phyloP scores from a whole-genome alignment of 2,329 filamentous ascomycete species.

The Malbranchea zuffiana region DNA sequence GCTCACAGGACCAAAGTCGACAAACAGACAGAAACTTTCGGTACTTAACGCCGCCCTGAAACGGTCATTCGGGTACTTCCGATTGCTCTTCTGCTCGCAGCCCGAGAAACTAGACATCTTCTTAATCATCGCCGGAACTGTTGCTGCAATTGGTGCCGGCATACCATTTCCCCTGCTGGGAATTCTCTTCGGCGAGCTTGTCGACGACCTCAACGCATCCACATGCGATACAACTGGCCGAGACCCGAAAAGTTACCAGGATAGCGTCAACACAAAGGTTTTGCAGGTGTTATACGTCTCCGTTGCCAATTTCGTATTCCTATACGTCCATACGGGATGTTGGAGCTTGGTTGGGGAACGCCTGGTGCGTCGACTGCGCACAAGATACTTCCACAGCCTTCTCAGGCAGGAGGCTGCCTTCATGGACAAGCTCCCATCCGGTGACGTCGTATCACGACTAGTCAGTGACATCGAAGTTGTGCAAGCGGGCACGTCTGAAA shows the following conservation, averaged over 20 bases:
- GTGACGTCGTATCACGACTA: conserved; percentile 53
- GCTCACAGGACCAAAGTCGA: too few relatives aligned
- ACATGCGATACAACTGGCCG: conserved; percentile 2
- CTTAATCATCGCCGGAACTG: conserved; percentile 21
- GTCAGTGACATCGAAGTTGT: conserved; percentile 57
- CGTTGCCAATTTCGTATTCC: conserved; percentile 51
- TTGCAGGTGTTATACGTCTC: conserved; percentile 53
- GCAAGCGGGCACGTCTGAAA: conserved; percentile 58
- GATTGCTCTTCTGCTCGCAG: conserved; percentile 10
- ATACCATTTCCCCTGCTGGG: conserved; percentile 31
- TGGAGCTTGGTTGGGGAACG: conserved; percentile 56
- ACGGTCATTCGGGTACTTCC: conserved; percentile 8
- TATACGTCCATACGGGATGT: conserved; percentile 53
- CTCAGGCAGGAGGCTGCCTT: conserved; percentile 52
- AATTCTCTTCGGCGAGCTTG: conserved; percentile 32
- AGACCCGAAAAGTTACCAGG: conserved; percentile 20
- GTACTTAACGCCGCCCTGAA: background rate
- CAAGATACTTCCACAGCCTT: conserved; percentile 48
- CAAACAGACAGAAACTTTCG: too few relatives aligned
- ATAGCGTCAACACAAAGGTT: conserved; percentile 46
- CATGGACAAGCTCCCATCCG: conserved; percentile 52
- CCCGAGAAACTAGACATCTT: conserved; percentile 17
- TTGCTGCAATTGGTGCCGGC: conserved; percentile 28
- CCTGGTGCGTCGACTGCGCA: conserved; percentile 51
- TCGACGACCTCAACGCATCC: conserved; percentile 28